Evolutionary conservation across 1,284 basidiomycete species (phyloP).

Genomic region (Trichosporon asahii): DNA sequence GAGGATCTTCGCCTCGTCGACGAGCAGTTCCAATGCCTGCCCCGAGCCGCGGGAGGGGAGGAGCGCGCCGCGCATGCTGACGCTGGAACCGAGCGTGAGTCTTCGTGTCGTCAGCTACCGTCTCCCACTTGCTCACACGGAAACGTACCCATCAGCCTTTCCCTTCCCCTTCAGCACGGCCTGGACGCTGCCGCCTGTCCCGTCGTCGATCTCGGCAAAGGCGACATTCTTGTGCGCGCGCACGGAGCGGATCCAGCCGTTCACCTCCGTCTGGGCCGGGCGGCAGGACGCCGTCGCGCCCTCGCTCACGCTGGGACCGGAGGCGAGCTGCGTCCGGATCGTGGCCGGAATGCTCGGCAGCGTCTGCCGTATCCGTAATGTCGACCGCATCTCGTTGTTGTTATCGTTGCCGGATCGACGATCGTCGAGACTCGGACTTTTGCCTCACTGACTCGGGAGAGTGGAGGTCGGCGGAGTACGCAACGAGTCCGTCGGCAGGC

Average conservation of each 20-base stretch:
- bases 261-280: conserved; percentile 25
- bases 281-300: background rate
- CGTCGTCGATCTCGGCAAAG: conserved; percentile 80
- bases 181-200: conserved; percentile 69
- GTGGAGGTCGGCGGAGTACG: background rate
- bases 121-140: too few species aligned
- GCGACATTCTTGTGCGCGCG: conserved; percentile 79
- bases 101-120: conserved; percentile 20
- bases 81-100: conserved; percentile 68
- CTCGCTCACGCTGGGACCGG: background rate
- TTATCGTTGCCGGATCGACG: background rate
- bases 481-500: background rate
- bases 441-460: background rate
- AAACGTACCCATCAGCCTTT: conserved; percentile 37
- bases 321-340: background rate
- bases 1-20: conserved; percentile 61
- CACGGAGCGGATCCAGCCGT: conserved; percentile 80
- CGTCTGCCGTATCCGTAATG: background rate
- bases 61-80: conserved; percentile 65
- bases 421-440: background rate
- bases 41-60: conserved; percentile 64
- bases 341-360: background rate
- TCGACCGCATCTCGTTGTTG: background rate
- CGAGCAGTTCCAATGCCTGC: conserved; percentile 67
- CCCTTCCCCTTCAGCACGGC: conserved; percentile 63